phyloP scores from a whole-genome alignment of 306 rosid genomes.

The Vicia villosa region DNA sequence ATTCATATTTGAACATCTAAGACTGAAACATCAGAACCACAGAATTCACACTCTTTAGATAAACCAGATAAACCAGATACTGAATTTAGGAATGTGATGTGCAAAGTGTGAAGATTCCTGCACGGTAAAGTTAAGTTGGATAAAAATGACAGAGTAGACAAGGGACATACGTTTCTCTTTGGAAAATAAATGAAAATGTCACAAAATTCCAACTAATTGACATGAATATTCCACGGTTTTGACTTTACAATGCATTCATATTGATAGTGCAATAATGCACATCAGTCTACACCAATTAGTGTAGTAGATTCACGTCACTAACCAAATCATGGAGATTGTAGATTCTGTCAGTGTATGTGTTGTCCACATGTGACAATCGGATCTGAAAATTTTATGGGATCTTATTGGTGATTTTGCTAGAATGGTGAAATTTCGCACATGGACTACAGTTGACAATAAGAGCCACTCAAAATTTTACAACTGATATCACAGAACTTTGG shows the following conservation, averaged over 20 bases:
- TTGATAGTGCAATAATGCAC: slow-evolving; percentile 8
- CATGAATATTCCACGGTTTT: background rate
- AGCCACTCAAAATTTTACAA: background rate
- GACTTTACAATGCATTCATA: background rate
- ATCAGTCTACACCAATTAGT: background rate
- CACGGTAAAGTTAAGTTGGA: background rate
- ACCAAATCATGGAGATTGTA: background rate
- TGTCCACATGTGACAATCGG: background rate
- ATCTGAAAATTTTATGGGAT: background rate
- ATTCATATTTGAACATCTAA: no score
- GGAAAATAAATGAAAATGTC: background rate
- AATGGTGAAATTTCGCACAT: background rate
- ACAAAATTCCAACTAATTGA: background rate
- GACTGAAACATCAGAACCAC: background rate
- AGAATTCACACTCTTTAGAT: background rate
- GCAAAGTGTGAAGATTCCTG: background rate
- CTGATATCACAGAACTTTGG: background rate
- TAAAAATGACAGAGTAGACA: background rate
- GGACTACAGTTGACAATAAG: background rate
- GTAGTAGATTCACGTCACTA: background rate
- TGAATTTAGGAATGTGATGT: background rate
- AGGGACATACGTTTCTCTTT: slow-evolving; percentile 1
- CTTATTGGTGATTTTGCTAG: background rate
- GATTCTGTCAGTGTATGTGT: background rate
- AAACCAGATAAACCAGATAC: background rate